Conservation (phyloP, 306 rosid genomes). For the apple (Malus domestica) region DNA sequence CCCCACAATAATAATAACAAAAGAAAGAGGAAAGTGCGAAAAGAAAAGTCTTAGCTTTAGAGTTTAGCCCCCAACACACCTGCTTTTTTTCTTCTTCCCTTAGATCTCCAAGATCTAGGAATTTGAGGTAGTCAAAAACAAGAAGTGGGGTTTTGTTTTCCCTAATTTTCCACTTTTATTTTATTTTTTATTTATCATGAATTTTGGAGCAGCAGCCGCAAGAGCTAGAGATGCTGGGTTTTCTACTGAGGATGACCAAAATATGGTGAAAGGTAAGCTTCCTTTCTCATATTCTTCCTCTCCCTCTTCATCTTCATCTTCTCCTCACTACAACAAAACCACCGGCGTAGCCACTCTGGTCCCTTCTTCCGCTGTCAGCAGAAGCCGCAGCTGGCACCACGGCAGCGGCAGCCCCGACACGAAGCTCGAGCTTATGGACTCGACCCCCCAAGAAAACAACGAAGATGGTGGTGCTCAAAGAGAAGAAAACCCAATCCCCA, state of each 20-base stretch:
- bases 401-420: conserved; percentile 5
- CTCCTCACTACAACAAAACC: neutral
- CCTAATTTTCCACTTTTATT: neutral
- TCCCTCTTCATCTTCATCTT: neutral
- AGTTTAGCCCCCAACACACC: neutral
- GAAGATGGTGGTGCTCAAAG: neutral
- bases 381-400: neutral
- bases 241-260: neutral
- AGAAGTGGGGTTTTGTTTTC: neutral
- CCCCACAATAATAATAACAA: neutral
- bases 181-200: conserved; percentile 12
- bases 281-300: conserved; percentile 15
- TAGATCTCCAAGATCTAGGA: conserved; percentile 20
- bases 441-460: neutral
- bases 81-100: neutral
- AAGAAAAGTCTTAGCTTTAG: neutral
- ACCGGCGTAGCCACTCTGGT: neutral
- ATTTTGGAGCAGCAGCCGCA: conserved; percentile 15
- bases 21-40: neutral
- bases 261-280: conserved; percentile 6
- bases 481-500: neutral
- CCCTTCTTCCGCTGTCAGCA: neutral
- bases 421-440: conserved; percentile 30
- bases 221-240: conserved; percentile 5
- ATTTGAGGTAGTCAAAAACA: neutral